Evolutionary conservation across 2,329 filamentous ascomycete species (phyloP).

Genomic region (Fusarium anguioides): DNA sequence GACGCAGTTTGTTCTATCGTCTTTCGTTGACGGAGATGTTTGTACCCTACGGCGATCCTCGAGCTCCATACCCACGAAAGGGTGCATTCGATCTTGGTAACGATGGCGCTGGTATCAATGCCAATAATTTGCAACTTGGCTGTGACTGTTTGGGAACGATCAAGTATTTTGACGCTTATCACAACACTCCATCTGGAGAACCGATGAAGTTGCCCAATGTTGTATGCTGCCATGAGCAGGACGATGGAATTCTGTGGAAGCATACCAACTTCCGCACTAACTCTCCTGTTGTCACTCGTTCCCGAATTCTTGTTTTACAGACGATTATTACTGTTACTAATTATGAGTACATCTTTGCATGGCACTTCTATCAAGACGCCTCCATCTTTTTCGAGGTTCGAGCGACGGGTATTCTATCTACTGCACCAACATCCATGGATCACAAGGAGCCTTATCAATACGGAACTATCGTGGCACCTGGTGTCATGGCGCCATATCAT

Average conservation of each 20-base stretch:
- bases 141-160: slow-evolving; percentile 70
- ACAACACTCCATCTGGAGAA: slow-evolving; percentile 47
- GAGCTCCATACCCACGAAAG: slow-evolving; percentile 69
- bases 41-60: slow-evolving; percentile 68
- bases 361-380: slow-evolving; percentile 65
- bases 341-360: slow-evolving; percentile 65
- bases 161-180: slow-evolving; percentile 52
- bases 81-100: slow-evolving; percentile 77
- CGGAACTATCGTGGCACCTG: slow-evolving; percentile 70
- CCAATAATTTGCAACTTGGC: slow-evolving; percentile 73
- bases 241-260: slow-evolving; percentile 70
- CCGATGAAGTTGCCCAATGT: slow-evolving; percentile 50
- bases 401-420: slow-evolving; percentile 58
- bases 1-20: slow-evolving; percentile 71
- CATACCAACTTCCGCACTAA: slow-evolving; percentile 70
- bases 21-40: slow-evolving; percentile 75
- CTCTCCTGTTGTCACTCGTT: slow-evolving; percentile 65
- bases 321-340: slow-evolving; percentile 72
- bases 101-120: slow-evolving; percentile 70
- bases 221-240: slow-evolving; percentile 52
- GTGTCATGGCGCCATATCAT: slow-evolving; percentile 73
- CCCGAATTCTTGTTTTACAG: slow-evolving; percentile 68
- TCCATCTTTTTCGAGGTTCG: slow-evolving; percentile 49
- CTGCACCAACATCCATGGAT: slow-evolving; percentile 62
- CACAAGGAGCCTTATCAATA: slow-evolving; percentile 61